Evolutionary conservation across 768 basidiomycete species (phyloP), one percentile per base, ranked within the genome.

Genomic region (Boletus barrowsii): DNA sequence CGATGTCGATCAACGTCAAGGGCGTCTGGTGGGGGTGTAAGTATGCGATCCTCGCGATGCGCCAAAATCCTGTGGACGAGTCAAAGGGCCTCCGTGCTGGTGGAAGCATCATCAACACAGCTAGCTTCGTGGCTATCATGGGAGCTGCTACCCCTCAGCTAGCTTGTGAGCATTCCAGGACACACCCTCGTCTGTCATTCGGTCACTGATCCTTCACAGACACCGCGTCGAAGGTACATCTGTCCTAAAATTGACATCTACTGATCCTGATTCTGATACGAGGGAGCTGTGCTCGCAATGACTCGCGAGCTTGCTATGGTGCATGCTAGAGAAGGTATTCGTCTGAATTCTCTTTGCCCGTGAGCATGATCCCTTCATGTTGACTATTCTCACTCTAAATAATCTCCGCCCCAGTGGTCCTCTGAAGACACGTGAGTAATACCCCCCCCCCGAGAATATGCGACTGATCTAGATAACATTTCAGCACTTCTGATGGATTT

Each of bases 1-100:
- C 90, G 3, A 90, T 90, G 87, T 82, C 87, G 58, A 85, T 98
- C 76, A 98, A 98, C 71, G 83, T 96, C 66, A 99, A 98, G 74
- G 97, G 97, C 48, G 97, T 98, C 55, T 98, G 96, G 97, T 99
- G 88, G 87, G 97, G 97, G 32, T 95, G 90, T 80, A 98, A 98
- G 74, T 87, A 98, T 66, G 97, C 96, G 6, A 95, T 99, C 67
- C 77, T 87, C 48, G 97, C 97, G 36, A 99, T 99, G 96, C 86
- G 92, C 56, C 73, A 91, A 57, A 99, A 99, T 73, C 83, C 91
- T 11, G 83, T 83, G 43, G 94, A 98, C 54, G 80, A 81, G 55
- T 74, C 81, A 56, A 92, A 87, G 71, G 89, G 90, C 4, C 81
- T 98, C 13, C 86, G 81, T 64, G 74, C 77, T 11, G 91, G 91